A percentile compares a stretch with the other conserved stretches of the same genome.
phyloP scores from a whole-genome alignment of 495 filamentous ascomycete genomes.

The Thozetella sp. region DNA sequence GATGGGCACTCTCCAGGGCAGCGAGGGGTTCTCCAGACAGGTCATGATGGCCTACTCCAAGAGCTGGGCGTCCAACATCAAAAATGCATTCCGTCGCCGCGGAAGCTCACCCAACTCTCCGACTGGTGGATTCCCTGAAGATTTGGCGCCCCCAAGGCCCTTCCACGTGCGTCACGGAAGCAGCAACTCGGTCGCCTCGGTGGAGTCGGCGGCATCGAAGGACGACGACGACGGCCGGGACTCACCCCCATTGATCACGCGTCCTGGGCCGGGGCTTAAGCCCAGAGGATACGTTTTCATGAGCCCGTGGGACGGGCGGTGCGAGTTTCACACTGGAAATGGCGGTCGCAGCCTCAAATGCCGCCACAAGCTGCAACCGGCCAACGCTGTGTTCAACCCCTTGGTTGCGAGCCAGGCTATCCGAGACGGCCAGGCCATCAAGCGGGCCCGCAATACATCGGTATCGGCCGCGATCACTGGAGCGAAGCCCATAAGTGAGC shows the following conservation, averaged over 20 bases:
- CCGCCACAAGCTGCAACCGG: slow-evolving; percentile 63
- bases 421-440: slow-evolving; percentile 28
- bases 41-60: slow-evolving; percentile 51
- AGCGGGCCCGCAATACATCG: slow-evolving; percentile 23
- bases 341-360: slow-evolving; percentile 77
- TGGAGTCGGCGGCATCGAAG: slow-evolving; percentile 30
- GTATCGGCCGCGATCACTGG: slow-evolving; percentile 23
- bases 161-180: slow-evolving; percentile 34
- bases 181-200: slow-evolving; percentile 31
- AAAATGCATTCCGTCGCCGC: slow-evolving; percentile 35
- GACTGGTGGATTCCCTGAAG: slow-evolving; percentile 11
- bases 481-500: slow-evolving; percentile 70
- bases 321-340: slow-evolving; percentile 77
- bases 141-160: slow-evolving; percentile 11
- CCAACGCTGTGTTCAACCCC: slow-evolving; percentile 35
- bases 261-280: slow-evolving; percentile 43
- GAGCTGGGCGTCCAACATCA: slow-evolving; percentile 39
- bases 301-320: slow-evolving; percentile 84
- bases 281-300: slow-evolving; percentile 64
- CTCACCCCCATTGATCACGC: slow-evolving; percentile 30
- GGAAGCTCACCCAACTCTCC: slow-evolving; percentile 18
- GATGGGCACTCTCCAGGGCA: not conserved
- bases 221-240: slow-evolving; percentile 1
- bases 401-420: slow-evolving; percentile 35
- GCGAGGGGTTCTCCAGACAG: slow-evolving; percentile 46